Evolutionary conservation across 73 alveolate species (phyloP).

Genomic region (Uronychia setigera): DNA sequence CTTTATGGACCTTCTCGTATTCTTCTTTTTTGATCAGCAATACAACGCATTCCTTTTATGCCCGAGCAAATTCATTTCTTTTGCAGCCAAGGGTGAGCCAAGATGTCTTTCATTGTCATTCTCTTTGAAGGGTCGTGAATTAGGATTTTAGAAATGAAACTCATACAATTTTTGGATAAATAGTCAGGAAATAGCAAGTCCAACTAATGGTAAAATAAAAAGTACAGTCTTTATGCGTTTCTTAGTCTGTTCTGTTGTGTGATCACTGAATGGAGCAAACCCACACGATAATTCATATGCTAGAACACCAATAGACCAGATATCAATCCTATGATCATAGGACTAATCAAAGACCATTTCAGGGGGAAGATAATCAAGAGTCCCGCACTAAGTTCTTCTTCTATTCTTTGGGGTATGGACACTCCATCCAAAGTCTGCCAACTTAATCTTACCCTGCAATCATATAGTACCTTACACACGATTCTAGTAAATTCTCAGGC

Average conservation of each 20-base stretch:
- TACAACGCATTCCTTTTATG: too few species aligned
- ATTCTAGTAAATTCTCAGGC: constrained; percentile 68
- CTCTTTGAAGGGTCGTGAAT: constrained; percentile 84
- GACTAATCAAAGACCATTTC: constrained; percentile 56
- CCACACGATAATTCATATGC: constrained; percentile 65
- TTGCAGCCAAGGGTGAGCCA: constrained; percentile 86
- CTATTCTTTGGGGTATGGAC: constrained; percentile 62
- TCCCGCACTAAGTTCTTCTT: constrained; percentile 68
- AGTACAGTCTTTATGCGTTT: neutral
- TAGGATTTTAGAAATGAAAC: constrained; percentile 74
- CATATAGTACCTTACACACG: constrained; percentile 5
- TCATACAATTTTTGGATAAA: constrained; percentile 70
- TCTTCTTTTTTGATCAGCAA: too few species aligned
- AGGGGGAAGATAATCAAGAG: constrained; percentile 77
- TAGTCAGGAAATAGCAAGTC: constrained; percentile 72
- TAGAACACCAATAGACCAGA: constrained; percentile 73
- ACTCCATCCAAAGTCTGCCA: constrained; percentile 78
- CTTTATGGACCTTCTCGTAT: too few species aligned
- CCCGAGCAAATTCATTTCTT: too few species aligned
- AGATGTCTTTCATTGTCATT: constrained; percentile 74
- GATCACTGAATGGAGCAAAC: constrained; percentile 63
- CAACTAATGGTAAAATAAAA: neutral
- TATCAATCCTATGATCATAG: constrained; percentile 52
- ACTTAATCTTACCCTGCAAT: constrained; percentile 37
- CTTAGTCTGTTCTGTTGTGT: constrained; percentile 34